A percentile compares a stretch with the other conserved stretches of the same genome.
Conservation (phyloP, 352 stramenopile species). For the Elongisporangium prolatum region DNA sequence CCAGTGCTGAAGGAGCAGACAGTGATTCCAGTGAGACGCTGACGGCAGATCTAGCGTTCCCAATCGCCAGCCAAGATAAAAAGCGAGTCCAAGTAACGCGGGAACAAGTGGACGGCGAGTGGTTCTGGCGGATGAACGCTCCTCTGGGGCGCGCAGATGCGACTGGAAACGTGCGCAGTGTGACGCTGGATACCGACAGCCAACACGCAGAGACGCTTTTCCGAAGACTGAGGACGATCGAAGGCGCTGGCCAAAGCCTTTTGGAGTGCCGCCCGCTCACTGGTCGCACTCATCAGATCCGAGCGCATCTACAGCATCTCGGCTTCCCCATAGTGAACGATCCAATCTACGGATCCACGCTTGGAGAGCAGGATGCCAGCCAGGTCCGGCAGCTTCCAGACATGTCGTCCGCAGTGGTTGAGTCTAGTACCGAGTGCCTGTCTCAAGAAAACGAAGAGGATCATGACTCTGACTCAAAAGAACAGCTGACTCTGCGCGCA, state of each 20-base stretch:
- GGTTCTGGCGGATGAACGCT: slow-evolving; percentile 35
- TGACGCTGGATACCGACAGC: not conserved
- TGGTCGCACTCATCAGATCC: slow-evolving; percentile 94
- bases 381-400: not conserved
- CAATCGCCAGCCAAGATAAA: not conserved
- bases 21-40: not conserved
- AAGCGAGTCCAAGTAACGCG: slow-evolving; percentile 2
- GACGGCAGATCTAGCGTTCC: not conserved
- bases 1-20: not conserved
- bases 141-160: slow-evolving; percentile 25
- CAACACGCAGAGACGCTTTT: slow-evolving; percentile 41
- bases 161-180: slow-evolving; percentile 14
- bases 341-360: slow-evolving; percentile 81
- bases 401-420: not conserved
- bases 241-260: slow-evolving; percentile 45
- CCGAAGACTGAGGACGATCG: slow-evolving; percentile 8
- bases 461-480: not conserved
- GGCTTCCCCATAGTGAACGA: slow-evolving; percentile 92
- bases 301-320: slow-evolving; percentile 89
- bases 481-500: not conserved
- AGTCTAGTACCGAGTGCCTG: not conserved
- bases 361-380: not conserved
- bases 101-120: slow-evolving; percentile 2
- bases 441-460: not conserved
- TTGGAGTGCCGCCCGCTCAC: slow-evolving; percentile 89